Base-by-base conservation (phyloP, 2,329 filamentous ascomycete species). In the Colletotrichum gigasporum region DNA sequence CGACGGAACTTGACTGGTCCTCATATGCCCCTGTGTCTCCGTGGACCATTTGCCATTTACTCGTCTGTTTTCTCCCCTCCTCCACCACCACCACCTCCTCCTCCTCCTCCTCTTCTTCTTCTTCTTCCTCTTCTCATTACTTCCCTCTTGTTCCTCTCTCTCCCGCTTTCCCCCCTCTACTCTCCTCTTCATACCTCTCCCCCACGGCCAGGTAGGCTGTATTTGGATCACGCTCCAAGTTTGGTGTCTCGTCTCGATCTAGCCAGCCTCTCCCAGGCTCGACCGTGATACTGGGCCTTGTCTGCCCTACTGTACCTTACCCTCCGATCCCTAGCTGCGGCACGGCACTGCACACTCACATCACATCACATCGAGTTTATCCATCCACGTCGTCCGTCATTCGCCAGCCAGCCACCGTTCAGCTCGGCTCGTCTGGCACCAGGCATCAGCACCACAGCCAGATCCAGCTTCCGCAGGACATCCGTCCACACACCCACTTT, bases 341-440 rank as follows among this genome's bases (percentile, higher is more conserved):
- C 61, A 60, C 55, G 47, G 47, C 34, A 60, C 60, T 60, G 55
- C 60, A 64, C 47, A 52, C 53, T 48, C 52, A 32, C 51, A 62
- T 63, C 59, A 51, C 52, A 62, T 57, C 59, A 44, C 59, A 52
- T 54, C 48, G 37, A 58, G 14, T 18, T n/a, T n/a, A n/a, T n/a
- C 20, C 34, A 18, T 63, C 32, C 53, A 52, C 55, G 1, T 4
- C 2, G 28, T 35, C 16, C 20, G 41, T 12, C 34, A 48, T 64
- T 50, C 55, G 26, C 35, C 55, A 48, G 47, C 18, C 32, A 26
- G 42, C n/a, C 20, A 35, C 28, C 18, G 42, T 37, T 39, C 41
- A 52, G 32, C 41, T 60, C 39, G 35, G 47, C 55, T 39, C 32
- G 32, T 39, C 26, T 30, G 24, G 26, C 41, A 47, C 48, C 47